Base-by-base conservation (phyloP, 2,329 filamentous ascomycete genomes). In the Kalmusia sp. region DNA sequence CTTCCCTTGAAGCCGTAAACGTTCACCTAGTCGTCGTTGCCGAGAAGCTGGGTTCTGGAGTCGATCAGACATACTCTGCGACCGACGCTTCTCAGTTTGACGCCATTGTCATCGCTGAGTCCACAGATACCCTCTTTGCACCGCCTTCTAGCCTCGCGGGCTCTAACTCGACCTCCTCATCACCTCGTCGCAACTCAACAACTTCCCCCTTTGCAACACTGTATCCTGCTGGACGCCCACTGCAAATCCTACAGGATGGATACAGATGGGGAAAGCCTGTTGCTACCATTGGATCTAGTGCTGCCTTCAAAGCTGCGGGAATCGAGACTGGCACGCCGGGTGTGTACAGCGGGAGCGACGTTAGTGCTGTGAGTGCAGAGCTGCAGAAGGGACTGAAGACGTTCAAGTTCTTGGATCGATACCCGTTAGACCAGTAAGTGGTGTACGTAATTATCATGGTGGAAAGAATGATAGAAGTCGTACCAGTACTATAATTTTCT, bases 251-350 rank as follows among this genome's bases (percentile, higher is more conserved):
- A 15, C 68, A 79, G 14, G 83, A 87, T 64, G 84, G 80, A 0
- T 91, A 85, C 74, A 77, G 83, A 21, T 91, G 86, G 78, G 88
- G 87, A 3, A 92, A 92, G 79, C 86, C 89, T 0, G 76, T 91
- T 21, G 87, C 79, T 12, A 84, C 82, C 24, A 59, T 90, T 1
- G 87, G 86, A 1, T 70, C 64, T 11, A 73, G 72, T n/a, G 48
- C 52, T 3, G 76, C 78, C 3, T 70, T 84, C 5, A 57, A 68
- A 1, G 71, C 69, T 11, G 78, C 78, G 0, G 80, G 80, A 1
- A 80, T 88, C 44, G 63, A 72, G 41, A 54, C 63, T 0, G 66
- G 70, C 0, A 64, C 70, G 1, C 76, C 77, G 39, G 77, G 80
- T 56, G 70, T 74, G 4, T 71, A 68, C 34, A 22, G 33, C 3